A percentile compares a stretch with the other conserved stretches of the same genome.
Conservation (phyloP, 176 grass and related monocot species). For the Hordeum vulgare region DNA sequence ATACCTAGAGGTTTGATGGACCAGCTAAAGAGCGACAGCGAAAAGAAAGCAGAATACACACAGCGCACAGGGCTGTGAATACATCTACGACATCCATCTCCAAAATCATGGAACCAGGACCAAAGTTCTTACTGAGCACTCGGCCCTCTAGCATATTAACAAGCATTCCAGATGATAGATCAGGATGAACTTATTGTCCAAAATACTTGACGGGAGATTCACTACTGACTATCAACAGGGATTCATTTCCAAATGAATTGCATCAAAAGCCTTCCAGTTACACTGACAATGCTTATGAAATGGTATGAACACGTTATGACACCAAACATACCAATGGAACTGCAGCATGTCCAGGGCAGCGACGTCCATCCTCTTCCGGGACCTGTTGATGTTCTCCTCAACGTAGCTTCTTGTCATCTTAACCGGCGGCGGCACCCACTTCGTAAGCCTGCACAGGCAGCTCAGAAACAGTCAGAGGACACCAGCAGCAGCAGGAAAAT, state of each 20-base stretch:
- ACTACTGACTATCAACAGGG: not conserved
- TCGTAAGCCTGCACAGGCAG: conserved; percentile 47
- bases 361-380: conserved; percentile 86
- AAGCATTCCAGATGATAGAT: not conserved
- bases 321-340: conserved; percentile 73
- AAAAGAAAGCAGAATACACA: no score
- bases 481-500: not conserved
- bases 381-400: conserved; percentile 73
- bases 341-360: conserved; percentile 85
- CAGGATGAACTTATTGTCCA: not conserved
- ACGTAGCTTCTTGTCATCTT: conserved; percentile 86
- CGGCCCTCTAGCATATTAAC: not conserved
- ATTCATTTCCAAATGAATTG: not conserved
- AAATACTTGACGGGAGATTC: not conserved
- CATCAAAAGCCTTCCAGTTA: not conserved
- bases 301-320: not conserved
- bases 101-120: not conserved
- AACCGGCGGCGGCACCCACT: conserved; percentile 86
- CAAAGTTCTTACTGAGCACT: not conserved
- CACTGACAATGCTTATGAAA: not conserved
- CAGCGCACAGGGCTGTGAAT: no score
- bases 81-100: not conserved
- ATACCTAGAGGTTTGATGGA: no score
- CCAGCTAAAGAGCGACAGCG: no score
- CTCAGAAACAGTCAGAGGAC: not conserved